Base-by-base conservation (phyloP, 2,329 filamentous ascomycete genomes). In the Seiridium cupressi region DNA sequence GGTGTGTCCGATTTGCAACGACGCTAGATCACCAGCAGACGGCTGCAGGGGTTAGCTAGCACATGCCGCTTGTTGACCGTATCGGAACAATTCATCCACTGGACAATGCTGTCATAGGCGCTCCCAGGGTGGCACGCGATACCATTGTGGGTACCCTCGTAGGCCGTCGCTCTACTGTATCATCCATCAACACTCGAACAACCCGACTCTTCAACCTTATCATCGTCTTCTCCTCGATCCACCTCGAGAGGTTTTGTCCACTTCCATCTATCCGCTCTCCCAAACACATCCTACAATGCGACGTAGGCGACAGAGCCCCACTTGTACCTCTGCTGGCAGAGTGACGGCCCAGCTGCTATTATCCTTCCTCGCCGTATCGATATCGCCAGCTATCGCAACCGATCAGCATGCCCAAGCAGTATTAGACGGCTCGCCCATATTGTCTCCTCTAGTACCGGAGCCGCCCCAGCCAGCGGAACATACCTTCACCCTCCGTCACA, bases 401-500 rank as follows among this genome's bases (percentile, higher is more conserved):
- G 65, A 71, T 62, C 68, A 62, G 63, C 60, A 69, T 58, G 72
- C 79, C 59, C 76, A 82, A 55, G 66, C 79, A 5, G 67, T 81
- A 44, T 67, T 85, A 18, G 78, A 75, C 51, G 72, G 81, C 38
- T 77, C 77, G 49, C 77, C 79, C 34, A 67, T 77, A 54, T 70
- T 80, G 57, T 58, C 71, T 1, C 76, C 75, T 4, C 62, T 77
- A 18, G 62, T 53, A 35, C 77, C 79, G 42, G 79, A 83, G 59
- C 69, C 77, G 4, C 81, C 80, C 31, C 71, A 69, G 9, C 78
- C 84, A 9, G 79, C 80, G 26, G 80, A 87, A 7, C 85, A 88
- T 67, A 76, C 78, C 42, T 88, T 89, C 66, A 68, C 73, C 83
- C 84, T 99, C 60, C 89, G 92, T 68, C 94, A 99, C 76, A 89